Conservation (phyloP, 148 eudicot genomes). For the Camellia japonica region DNA sequence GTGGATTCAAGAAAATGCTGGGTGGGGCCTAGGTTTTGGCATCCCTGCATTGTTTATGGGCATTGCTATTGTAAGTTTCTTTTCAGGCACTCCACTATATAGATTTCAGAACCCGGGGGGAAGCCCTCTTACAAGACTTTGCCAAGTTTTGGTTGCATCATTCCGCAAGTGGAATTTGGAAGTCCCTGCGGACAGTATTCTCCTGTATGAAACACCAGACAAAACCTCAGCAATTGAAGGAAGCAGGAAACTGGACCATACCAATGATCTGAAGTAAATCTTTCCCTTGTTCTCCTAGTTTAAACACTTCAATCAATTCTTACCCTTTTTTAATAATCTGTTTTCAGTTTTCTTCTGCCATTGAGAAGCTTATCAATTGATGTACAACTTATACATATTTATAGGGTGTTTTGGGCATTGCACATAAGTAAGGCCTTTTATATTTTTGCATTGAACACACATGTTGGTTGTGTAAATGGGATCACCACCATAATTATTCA, state of each 20-base stretch:
- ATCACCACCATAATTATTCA: not conserved
- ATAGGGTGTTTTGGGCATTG: not conserved
- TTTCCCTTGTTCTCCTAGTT: not conserved
- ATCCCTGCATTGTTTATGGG: constrained; percentile 48
- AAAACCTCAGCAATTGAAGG: constrained; percentile 40
- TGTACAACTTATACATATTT: not conserved
- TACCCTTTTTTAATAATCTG: too few species aligned
- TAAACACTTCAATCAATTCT: not conserved
- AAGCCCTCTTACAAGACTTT: constrained; percentile 48
- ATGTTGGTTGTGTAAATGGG: not conserved
- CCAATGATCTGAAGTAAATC: constrained; percentile 40
- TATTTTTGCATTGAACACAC: too few species aligned
- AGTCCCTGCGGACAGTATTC: constrained; percentile 31
- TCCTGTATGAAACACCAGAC: constrained; percentile 38
- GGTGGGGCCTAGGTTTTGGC: constrained; percentile 49
- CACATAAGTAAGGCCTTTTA: too few species aligned
- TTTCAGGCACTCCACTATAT: constrained; percentile 42
- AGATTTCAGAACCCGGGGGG: constrained; percentile 52
- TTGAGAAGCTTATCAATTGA: too few species aligned
- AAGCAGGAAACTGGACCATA: constrained; percentile 45
- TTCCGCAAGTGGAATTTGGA: constrained; percentile 32
- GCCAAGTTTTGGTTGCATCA: constrained; percentile 47
- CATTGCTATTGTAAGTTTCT: constrained; percentile 43
- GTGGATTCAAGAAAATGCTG: constrained; percentile 51
- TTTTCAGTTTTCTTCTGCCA: too few species aligned